Evolutionary conservation across 495 filamentous ascomycete genomes (phyloP), one percentile per base, ranked within the genome.

Genomic region (Penicillium roqueforti): DNA sequence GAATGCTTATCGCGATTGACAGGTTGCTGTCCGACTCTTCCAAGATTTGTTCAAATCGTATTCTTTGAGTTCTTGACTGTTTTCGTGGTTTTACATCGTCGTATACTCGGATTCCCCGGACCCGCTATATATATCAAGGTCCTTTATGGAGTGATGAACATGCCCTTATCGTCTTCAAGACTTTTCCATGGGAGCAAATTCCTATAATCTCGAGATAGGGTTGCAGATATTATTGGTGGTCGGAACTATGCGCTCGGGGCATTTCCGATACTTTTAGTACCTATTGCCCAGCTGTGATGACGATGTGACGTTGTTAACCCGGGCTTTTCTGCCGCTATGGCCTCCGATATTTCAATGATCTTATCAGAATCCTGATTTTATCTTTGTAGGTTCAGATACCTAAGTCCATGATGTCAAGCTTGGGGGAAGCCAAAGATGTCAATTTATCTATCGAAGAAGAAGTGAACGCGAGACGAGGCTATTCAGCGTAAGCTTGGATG

Each of bases 31-130:
- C 16, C 76, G 75, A 10, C 65, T 78, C 7, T 68, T n/a, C n/a
- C n/a, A n/a, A n/a, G n/a, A n/a, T n/a, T 69, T 13, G 53, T 74
- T n/a, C 76, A 78, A 47, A 59, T 80, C 37, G 2, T 71, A 29
- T 68, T 70, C 40, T 78, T 80, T 51, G 69, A 65, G 7, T 57
- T 77, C 36, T 79, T 78, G 54, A 65, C 76, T 25, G 60, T 67
- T 3, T 68, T 67, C 0, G n/a, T 68, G 11, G 37, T 75, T 9
- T 77, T 73, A 48, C 69, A 80, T 45, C 39, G 60, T 7, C 71
- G 77, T 2, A 39, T 6, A 44, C 19, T 10, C 10, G 22, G 0
- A 44, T 73, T 10, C 64, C 68, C 0, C 87, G 83, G 83, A 45
- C 61, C 47, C 70, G 66, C 28, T 68, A 75, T 42, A 65, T 68